Percentiles rank a stretch among this genome's conserved stretches.
Conservation (phyloP, 805 yeast species). For the Vanderwaltozyma verrucispora region DNA sequence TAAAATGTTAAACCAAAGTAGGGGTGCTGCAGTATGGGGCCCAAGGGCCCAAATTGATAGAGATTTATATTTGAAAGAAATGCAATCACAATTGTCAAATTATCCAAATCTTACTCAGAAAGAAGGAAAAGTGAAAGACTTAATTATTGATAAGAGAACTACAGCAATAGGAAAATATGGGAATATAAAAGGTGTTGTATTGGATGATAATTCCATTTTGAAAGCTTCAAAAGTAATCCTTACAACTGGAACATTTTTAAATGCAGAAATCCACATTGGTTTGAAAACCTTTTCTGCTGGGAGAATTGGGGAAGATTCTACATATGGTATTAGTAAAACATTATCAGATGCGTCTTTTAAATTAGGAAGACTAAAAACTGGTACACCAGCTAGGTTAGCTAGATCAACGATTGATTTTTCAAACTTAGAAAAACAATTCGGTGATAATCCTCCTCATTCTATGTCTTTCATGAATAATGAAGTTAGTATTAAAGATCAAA, state of each 20-base stretch:
- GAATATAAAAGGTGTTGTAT: slow-evolving; percentile 55
- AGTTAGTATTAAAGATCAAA: slow-evolving; percentile 51
- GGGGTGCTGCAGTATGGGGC: slow-evolving; percentile 97
- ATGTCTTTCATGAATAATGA: slow-evolving; percentile 75
- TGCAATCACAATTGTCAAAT: slow-evolving; percentile 55
- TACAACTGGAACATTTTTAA: slow-evolving; percentile 91
- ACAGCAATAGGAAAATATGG: not conserved
- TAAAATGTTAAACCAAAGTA: slow-evolving; percentile 71
- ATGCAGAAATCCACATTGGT: slow-evolving; percentile 94
- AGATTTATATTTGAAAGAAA: slow-evolving; percentile 59
- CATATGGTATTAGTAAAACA: slow-evolving; percentile 79
- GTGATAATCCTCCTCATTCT: slow-evolving; percentile 80
- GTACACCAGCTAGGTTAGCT: slow-evolving; percentile 89
- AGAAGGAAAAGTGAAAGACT: slow-evolving; percentile 77
- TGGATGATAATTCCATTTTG: slow-evolving; percentile 54
- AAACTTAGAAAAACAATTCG: slow-evolving; percentile 56
- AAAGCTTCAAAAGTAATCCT: slow-evolving; percentile 63
- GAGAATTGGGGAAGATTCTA: slow-evolving; percentile 84
- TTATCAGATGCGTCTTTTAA: slow-evolving; percentile 66
- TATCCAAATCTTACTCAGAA: slow-evolving; percentile 44
- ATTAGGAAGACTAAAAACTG: slow-evolving; percentile 87
- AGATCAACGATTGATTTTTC: slow-evolving; percentile 59
- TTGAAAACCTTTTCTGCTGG: slow-evolving; percentile 76
- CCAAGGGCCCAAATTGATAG: slow-evolving; percentile 96
- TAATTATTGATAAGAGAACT: slow-evolving; percentile 42